A percentile compares a stretch with the other conserved stretches of the same genome.
These are phyloP conservation scores for Gastrolobium bilobum DNA, from an alignment of 306 rosid species.

Conservation along the genomic window DNA sequence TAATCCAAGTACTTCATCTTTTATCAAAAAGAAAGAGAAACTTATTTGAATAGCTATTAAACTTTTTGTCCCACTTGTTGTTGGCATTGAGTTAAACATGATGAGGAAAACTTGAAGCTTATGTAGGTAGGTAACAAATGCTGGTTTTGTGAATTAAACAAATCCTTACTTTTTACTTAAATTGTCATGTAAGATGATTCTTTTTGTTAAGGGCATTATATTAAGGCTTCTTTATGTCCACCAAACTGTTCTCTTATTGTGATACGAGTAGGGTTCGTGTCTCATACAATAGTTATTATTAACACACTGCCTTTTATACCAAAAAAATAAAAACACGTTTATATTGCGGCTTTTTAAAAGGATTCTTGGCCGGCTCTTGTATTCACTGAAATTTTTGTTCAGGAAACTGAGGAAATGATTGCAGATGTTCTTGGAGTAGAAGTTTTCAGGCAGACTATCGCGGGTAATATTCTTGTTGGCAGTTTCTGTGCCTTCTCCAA, in stretches of 20 bases:
- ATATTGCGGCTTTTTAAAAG: neutral
- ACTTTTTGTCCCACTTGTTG: neutral
- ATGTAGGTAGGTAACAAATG: neutral
- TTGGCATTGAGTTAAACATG: neutral
- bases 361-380: neutral
- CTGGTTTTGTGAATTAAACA: slow-evolving; percentile 8
- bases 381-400: slow-evolving; percentile 32
- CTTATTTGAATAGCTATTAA: neutral
- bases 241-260: too few species aligned
- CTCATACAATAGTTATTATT: neutral
- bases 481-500: slow-evolving; percentile 83
- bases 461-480: slow-evolving; percentile 84
- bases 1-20: neutral
- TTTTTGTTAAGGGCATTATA: too few species aligned
- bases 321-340: neutral
- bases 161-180: neutral
- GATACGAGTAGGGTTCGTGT: too few species aligned
- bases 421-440: slow-evolving; percentile 94
- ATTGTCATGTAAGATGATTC: neutral
- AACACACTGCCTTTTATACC: neutral
- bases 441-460: slow-evolving; percentile 88
- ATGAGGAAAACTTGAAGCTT: neutral
- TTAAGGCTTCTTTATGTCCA: too few species aligned
- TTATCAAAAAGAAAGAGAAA: neutral
- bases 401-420: slow-evolving; percentile 92